Evolutionary conservation across 2,329 filamentous ascomycete genomes (phyloP), one percentile per base, ranked within the genome.

Genomic region (Hysterium pulicare): DNA sequence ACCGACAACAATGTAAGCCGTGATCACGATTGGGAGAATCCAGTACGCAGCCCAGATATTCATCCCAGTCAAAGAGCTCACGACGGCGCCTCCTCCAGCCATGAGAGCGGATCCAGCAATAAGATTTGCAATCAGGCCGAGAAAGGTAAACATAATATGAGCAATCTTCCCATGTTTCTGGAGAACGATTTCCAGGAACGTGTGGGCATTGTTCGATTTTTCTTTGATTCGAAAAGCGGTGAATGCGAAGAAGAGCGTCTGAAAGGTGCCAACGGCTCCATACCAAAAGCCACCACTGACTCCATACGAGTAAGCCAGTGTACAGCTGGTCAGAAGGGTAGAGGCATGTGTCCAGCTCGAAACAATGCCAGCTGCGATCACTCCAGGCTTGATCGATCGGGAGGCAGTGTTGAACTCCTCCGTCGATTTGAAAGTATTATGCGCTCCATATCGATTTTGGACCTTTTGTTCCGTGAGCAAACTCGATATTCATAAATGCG

Each of bases 351-450:
- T 72, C 70, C 70, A 73, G 1, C 67, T 68, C 5, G 59, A 67
- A 22, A 72, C 68, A 40, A 72, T 67, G 11, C 66, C 67, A 5
- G 64, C 62, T 4, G 67, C 62, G 35, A 70, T 69, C 10, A 71
- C 58, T 5, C 69, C 68, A 1, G 69, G 64, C 36, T 66, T 65
- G 37, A 67, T 57, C 40, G 51, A 58, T 34, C 62, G 49, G 1
- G 62, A 67, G 1, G 69, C 68, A 2, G 68, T 70, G 49, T 67
- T 70, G 61, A 71, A 71, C 50, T 70, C 66, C 44, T 72, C 69
- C 7, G 66, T 56, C 57, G 57, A 13, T 61, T 69, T 20, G 62
- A 66, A 51, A 62, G 44, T 22, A 28, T 45, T 21, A 40, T 48
- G 36, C 3, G 41, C 33, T 24, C 41, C 34, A 24, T 45, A 46